Base-by-base conservation (phyloP, 805 yeast genomes). In the Hanseniaspora lachancei region DNA sequence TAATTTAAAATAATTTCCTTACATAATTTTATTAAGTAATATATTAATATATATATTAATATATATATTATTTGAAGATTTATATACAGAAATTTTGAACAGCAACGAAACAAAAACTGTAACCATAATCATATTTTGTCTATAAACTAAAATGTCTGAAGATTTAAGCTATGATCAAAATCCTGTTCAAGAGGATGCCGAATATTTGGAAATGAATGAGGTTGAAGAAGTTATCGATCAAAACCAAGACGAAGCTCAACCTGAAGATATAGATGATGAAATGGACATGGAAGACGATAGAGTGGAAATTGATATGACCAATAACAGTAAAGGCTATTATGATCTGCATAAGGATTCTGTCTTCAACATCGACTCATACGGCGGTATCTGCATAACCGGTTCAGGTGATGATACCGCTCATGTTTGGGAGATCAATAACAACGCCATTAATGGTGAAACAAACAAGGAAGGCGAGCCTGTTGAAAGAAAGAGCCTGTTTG, bases 401-500 rank as follows among this genome's bases (percentile, higher is more conserved):
- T 97, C 96, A 43, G 97, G 95, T 58, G 99, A 93, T 68, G 82
- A 91, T 67, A 74, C 79, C 27, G 96, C 89, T 1, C 86, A 80
- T 66, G 66, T 93, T 63, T 93, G 97, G 97, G 88, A 96, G 4
- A 53, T 53, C 16, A 21, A 46, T 18, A 36, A 46, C 34, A 53
- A 53, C 16, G 56, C 56, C 27, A 46, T 53, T 16, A 53, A 53
- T 35, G 20, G 50, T 18, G 40, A 53, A 53, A 38, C 47, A 20
- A 53, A 46, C 20, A 18, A 29, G 2, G 50, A 53, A 27, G 83
- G 95, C 1, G 95, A 88, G 68, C 75, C 87, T 2, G 81, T 79
- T 58, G 95, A 96, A 35, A 87, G 96, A 12, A 79, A 82, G 59
- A 74, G 85, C 57, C 89, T 88, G 2, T 81, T 85, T 41, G 81